Evolutionary conservation across 75 land plant genomes (phyloP), one percentile per base, ranked within the genome.

Genomic region (Sequoiadendron giganteum): DNA sequence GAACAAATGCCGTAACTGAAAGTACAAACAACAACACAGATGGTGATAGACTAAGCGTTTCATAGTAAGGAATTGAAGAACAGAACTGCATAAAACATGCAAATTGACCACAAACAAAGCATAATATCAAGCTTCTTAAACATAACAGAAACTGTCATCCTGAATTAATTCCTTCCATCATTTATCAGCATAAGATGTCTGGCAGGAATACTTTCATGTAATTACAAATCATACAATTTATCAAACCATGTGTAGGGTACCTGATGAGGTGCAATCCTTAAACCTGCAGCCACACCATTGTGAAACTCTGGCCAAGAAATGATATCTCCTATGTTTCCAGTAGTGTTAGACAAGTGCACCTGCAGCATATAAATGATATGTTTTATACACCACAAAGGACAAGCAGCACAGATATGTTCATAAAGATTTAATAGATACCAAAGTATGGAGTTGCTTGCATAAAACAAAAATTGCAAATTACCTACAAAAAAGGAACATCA

Each of bases 261-360:
- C 97, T 98, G 98, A 83, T 94, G 87, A 14, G 97, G 99, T 38
- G 99, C 96, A 73, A 98, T 89, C 76, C 93, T 91, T 72, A 98
- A 90, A 19, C 99, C 99, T 88, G 99, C 99, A 90, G 99, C 99
- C 86, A 98, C 99, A 87, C 99, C 99, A 94, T 98, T 98, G 88
- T 98, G 99, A 91, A 97, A 98, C 87, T 98, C 99, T 13, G 99
- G 97, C 99, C 99, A 98, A 40, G 96, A 91, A 88, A 90, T 93
- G 10, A 98, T 91, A 83, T 98, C 99, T 82, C 91, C 90, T 9
- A 98, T 73, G 81, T 95, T 98, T 83, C 98, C 95, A 76, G 94
- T 87, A 70, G 93, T 95, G 56, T 95, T 93, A 89, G 97, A 97
- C 83, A 98, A 82, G 89, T 98, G 95, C 45, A 98, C 98, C 99